Evolutionary conservation across 805 yeast species (phyloP).

Genomic region (Myxozyma kluyveri): DNA sequence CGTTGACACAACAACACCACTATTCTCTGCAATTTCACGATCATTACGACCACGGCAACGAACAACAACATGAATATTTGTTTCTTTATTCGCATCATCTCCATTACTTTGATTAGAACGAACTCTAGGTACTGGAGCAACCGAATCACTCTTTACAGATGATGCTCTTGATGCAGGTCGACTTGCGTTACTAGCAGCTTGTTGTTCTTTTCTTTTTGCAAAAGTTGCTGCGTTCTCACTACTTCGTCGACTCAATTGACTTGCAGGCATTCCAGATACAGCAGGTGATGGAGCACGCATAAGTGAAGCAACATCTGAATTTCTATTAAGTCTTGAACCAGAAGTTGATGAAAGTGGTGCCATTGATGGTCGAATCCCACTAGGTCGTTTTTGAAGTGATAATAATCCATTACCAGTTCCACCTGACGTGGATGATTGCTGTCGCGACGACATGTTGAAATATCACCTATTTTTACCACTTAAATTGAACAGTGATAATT

Average conservation of each 20-base stretch:
- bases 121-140: slow-evolving; percentile 12
- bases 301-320: slow-evolving; percentile 16
- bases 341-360: slow-evolving; percentile 18
- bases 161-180: slow-evolving; percentile 9
- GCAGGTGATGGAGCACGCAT: slow-evolving; percentile 5
- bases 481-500: too few species aligned
- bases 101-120: neutral
- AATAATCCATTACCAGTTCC: neutral
- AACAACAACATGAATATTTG: slow-evolving; percentile 60
- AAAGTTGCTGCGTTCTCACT: neutral
- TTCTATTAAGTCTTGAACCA: slow-evolving; percentile 19
- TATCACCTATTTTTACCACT: too few species aligned
- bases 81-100: slow-evolving; percentile 32
- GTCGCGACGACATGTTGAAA: neutral
- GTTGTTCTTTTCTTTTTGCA: slow-evolving; percentile 11
- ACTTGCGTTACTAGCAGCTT: neutral
- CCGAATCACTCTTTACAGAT: neutral
- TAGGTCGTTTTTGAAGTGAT: slow-evolving; percentile 20
- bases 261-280: too few species aligned
- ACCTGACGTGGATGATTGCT: neutral
- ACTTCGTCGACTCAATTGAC: neutral
- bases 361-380: slow-evolving; percentile 26
- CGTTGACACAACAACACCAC: slow-evolving; percentile 59
- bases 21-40: slow-evolving; percentile 55
- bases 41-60: slow-evolving; percentile 62